Conservation (phyloP, 495 filamentous ascomycete genomes). For the Cudoniella acicularis region DNA sequence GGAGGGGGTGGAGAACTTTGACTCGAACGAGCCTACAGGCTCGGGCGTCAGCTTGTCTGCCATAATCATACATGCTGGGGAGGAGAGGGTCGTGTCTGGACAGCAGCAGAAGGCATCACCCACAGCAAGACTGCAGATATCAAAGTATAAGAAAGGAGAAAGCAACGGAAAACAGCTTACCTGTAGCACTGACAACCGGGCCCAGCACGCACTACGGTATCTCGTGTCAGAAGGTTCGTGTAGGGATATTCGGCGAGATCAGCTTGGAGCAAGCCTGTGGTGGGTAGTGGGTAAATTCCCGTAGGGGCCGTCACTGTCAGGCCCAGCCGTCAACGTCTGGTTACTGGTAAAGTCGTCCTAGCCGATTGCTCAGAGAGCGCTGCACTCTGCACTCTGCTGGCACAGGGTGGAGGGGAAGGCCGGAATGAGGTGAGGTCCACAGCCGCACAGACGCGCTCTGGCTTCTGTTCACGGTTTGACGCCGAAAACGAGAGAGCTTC, state of each 20-base stretch:
- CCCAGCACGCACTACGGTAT: not conserved
- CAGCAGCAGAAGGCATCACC: constrained; percentile 7
- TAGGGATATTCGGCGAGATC: constrained; percentile 11
- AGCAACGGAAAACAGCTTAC: constrained; percentile 1
- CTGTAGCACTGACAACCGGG: not conserved
- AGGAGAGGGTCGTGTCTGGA: constrained; percentile 1
- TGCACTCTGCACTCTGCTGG: too few relatives aligned
- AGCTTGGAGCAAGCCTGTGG: not conserved
- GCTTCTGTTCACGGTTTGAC: not conserved
- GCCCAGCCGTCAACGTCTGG: too few relatives aligned
- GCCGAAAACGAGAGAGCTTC: not conserved
- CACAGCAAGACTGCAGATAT: constrained; percentile 6
- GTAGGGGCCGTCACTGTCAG: not conserved
- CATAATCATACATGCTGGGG: constrained; percentile 21
- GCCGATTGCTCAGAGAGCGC: too few relatives aligned
- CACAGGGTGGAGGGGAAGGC: not conserved
- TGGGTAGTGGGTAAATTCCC: not conserved
- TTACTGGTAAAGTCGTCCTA: not conserved
- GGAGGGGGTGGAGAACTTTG: constrained; percentile 14
- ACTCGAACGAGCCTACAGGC: constrained; percentile 22
- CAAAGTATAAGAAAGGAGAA: constrained; percentile 41
- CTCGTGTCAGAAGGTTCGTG: not conserved
- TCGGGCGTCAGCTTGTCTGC: constrained; percentile 23
- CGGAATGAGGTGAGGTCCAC: not conserved
- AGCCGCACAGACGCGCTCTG: constrained; percentile 11